Conservation (phyloP, 2,329 filamentous ascomycete genomes). For the Penicillium occitanis region DNA sequence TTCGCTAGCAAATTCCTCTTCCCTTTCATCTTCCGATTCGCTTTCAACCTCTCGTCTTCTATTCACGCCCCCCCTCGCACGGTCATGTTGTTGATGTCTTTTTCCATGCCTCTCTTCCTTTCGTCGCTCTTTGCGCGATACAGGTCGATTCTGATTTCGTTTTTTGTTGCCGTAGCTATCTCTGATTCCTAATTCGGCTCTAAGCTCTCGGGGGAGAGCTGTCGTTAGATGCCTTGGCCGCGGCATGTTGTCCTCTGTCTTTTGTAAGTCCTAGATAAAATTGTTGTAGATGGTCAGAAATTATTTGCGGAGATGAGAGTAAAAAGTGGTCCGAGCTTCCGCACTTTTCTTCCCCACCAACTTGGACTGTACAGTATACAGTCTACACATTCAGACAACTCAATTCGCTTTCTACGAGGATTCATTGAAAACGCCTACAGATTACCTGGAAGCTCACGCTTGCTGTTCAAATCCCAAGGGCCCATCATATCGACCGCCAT, state of each 20-base stretch:
- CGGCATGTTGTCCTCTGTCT: constrained; percentile 20
- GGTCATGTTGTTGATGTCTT: constrained; percentile 46
- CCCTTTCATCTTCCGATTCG: constrained; percentile 26
- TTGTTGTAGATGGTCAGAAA: constrained; percentile 3
- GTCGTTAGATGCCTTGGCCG: constrained; percentile 44
- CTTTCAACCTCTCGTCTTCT: constrained; percentile 32
- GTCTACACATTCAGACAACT: no score
- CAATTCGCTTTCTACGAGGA: background rate
- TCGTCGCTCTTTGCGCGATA: constrained; percentile 62
- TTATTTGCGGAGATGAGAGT: constrained; percentile 21
- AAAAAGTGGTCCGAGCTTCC: constrained; percentile 25
- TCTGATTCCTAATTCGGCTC: constrained; percentile 42
- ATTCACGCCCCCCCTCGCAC: constrained; percentile 17
- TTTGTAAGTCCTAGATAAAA: background rate
- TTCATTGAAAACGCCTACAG: background rate
- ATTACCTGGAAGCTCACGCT: background rate
- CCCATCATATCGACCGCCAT: background rate
- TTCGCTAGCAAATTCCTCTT: constrained; percentile 23
- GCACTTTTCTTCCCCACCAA: constrained; percentile 21
- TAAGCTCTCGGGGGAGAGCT: constrained; percentile 40
- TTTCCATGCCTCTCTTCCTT: constrained; percentile 64
- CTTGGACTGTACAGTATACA: background rate
- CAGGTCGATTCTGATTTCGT: constrained; percentile 32
- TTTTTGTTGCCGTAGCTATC: constrained; percentile 38
- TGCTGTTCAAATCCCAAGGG: background rate